These are phyloP conservation scores for Voacanga thouarsii DNA, from an alignment of 257 asterid species.

Conservation along the genomic window DNA sequence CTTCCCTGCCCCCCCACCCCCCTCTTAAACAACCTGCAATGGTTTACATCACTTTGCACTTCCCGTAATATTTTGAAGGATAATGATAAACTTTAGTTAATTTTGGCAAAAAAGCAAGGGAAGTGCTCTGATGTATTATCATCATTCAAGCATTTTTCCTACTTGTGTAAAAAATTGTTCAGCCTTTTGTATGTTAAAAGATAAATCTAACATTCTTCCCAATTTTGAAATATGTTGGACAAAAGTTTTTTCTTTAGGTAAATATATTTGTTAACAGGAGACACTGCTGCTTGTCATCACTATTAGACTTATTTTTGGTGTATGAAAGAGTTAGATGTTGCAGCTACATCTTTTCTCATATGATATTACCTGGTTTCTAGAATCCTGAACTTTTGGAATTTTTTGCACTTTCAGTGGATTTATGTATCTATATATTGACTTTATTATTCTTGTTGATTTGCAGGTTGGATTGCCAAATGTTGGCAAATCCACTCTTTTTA, in stretches of 20 bases:
- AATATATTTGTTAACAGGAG: too few species aligned
- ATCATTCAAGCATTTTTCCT: too few species aligned
- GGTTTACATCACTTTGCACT: neutral
- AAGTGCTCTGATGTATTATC: neutral
- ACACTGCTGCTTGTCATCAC: neutral
- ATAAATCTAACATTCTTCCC: too few species aligned
- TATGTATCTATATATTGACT: neutral
- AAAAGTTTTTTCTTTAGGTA: neutral
- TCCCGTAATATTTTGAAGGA: neutral
- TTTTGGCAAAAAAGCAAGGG: neutral
- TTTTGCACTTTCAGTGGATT: neutral
- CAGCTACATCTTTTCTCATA: neutral
- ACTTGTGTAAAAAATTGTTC: too few species aligned
- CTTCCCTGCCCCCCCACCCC: too few species aligned
- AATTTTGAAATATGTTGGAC: too few species aligned
- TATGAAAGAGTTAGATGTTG: neutral
- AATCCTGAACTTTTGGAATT: neutral
- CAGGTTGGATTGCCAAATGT: constrained; percentile 99
- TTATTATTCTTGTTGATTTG: constrained; percentile 19
- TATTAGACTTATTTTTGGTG: neutral
- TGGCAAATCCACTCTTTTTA: constrained; percentile 94
- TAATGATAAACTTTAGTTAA: neutral
- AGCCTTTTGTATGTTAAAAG: neutral
- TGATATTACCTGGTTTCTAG: neutral
- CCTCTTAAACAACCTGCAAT: too few species aligned